These are phyloP conservation scores for Solanum microdontum DNA, from an alignment of 257 asterid genomes.

Conservation along the genomic window DNA sequence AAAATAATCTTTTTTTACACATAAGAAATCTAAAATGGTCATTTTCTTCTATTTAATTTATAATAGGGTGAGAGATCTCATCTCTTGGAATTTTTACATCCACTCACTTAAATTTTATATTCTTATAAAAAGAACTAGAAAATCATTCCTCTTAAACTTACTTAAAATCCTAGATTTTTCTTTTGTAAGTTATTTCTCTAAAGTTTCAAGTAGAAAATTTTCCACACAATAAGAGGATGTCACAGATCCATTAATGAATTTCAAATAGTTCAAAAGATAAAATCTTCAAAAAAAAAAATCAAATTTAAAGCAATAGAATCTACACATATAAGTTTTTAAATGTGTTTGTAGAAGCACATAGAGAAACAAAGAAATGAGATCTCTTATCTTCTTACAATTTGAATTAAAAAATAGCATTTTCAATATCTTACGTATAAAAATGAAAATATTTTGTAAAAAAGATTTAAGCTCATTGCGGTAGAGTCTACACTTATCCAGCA, in stretches of 20 bases:
- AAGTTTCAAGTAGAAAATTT: not conserved
- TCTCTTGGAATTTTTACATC: too few species aligned
- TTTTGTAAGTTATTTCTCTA: not conserved
- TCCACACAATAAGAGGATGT: too few species aligned
- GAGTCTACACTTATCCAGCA: too few species aligned
- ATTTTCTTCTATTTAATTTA: too few species aligned
- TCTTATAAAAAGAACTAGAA: too few species aligned
- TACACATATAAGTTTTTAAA: not conserved
- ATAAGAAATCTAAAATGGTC: too few species aligned
- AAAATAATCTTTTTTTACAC: too few species aligned
- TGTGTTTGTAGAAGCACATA: not conserved
- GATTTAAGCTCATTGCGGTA: too few species aligned
- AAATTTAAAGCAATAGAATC: not conserved
- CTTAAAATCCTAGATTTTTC: not conserved
- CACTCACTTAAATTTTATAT: too few species aligned
- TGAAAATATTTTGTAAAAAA: too few species aligned
- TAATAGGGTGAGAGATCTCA: too few species aligned
- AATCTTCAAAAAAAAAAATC: not conserved
- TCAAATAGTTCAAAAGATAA: not conserved
- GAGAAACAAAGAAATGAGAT: not conserved
- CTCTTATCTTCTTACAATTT: not conserved
- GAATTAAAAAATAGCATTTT: not conserved
- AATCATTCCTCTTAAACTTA: not conserved
- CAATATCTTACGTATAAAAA: too few species aligned
- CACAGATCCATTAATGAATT: not conserved